These are phyloP conservation scores for Ophiostoma perfectum DNA, from an alignment of 2,329 filamentous ascomycete genomes.

Conservation along the genomic window DNA sequence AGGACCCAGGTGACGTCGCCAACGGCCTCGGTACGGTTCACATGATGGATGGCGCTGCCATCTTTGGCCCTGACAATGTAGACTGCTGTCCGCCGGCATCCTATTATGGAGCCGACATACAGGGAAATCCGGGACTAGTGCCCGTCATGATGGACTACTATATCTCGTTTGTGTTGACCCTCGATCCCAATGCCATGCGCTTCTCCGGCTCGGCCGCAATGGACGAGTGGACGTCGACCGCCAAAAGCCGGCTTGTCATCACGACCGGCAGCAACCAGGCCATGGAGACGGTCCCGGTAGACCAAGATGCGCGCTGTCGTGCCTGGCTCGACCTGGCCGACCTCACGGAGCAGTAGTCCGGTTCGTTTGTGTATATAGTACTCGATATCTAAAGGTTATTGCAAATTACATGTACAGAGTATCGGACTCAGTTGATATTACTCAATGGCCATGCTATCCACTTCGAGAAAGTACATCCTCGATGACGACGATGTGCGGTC, in stretches of 20 bases:
- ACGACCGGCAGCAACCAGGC: not conserved
- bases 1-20: not conserved
- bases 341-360: not conserved
- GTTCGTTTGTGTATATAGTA: too few relatives aligned
- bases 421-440: too few relatives aligned
- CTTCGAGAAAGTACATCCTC: not conserved
- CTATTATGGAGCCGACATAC: not conserved
- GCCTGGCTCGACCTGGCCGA: not conserved
- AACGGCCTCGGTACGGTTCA: not conserved
- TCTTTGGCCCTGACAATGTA: not conserved
- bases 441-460: too few relatives aligned
- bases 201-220: not conserved
- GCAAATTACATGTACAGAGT: too few relatives aligned
- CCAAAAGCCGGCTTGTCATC: not conserved
- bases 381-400: not conserved
- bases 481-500: not conserved
- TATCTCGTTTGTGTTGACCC: not conserved
- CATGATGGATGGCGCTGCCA: not conserved
- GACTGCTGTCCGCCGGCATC: not conserved
- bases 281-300: not conserved
- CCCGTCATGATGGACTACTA: slow-evolving; percentile 3
- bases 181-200: not conserved
- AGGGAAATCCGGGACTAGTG: not conserved
- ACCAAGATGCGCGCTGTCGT: not conserved
- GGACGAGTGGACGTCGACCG: not conserved